Conservation (phyloP, 2,329 filamentous ascomycete species). For the Furcasterigmium furcatum region DNA sequence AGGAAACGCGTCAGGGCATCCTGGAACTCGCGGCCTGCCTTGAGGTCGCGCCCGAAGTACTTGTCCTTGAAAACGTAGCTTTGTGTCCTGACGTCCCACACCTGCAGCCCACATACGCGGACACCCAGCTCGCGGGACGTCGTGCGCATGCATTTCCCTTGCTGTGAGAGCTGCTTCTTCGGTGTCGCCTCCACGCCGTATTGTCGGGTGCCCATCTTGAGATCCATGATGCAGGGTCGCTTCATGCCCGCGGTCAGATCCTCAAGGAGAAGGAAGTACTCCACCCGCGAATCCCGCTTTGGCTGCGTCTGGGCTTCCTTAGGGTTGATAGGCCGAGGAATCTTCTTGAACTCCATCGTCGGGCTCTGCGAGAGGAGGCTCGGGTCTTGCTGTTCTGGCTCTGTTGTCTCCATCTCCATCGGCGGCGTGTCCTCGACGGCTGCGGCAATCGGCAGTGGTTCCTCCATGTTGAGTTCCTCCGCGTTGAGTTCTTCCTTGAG, state of each 20-base stretch:
- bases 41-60: constrained; percentile 87
- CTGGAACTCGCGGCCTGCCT: constrained; percentile 85
- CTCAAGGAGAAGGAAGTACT: constrained; percentile 90
- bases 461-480: too few species aligned
- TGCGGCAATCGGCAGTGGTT: neutral
- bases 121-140: constrained; percentile 91
- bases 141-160: constrained; percentile 86
- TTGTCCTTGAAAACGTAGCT: constrained; percentile 97
- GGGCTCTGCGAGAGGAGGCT: constrained; percentile 32
- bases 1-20: constrained; percentile 84
- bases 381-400: constrained; percentile 13
- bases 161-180: constrained; percentile 91
- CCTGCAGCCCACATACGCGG: constrained; percentile 90
- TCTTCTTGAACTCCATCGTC: constrained; percentile 33
- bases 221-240: constrained; percentile 90
- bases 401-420: neutral
- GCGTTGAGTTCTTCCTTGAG: neutral
- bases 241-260: constrained; percentile 97
- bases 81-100: constrained; percentile 84
- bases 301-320: constrained; percentile 69
- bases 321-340: constrained; percentile 66
- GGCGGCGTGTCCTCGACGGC: neutral
- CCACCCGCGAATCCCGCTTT: constrained; percentile 63
- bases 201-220: constrained; percentile 98
- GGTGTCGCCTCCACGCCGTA: constrained; percentile 89